These are phyloP conservation scores for Penstemon eatonii DNA, from an alignment of 257 asterid genomes.

Conservation along the genomic window DNA sequence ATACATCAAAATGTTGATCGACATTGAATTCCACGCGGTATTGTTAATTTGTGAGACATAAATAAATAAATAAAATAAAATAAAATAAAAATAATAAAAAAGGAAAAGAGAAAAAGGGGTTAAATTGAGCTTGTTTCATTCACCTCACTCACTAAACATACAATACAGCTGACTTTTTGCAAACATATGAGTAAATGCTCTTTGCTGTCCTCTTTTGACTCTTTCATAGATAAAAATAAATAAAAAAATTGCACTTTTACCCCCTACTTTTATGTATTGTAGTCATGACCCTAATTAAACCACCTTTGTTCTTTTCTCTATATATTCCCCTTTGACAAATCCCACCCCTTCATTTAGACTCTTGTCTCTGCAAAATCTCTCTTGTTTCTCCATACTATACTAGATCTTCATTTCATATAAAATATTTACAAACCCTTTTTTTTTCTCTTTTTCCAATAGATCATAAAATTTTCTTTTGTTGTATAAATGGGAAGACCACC, in stretches of 20 bases:
- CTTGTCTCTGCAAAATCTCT: slow-evolving; percentile 32
- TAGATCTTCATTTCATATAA: background rate
- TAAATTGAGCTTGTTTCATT: background rate
- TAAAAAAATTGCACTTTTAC: slow-evolving; percentile 6
- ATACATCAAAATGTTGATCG: slow-evolving; percentile 33
- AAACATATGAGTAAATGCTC: slow-evolving; percentile 62
- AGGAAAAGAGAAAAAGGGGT: background rate
- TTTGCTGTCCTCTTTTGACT: slow-evolving; percentile 69
- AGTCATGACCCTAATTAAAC: slow-evolving; percentile 42
- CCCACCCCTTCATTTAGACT: slow-evolving; percentile 37
- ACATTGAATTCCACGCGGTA: slow-evolving; percentile 62
- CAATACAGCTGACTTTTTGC: slow-evolving; percentile 47
- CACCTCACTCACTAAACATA: slow-evolving; percentile 1
- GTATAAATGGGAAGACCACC: slow-evolving; percentile 66
- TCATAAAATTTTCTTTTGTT: background rate
- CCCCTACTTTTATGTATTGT: slow-evolving; percentile 14
- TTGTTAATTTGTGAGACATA: slow-evolving; percentile 29
- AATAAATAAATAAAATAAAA: background rate
- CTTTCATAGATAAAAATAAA: slow-evolving; percentile 29
- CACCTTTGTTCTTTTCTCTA: slow-evolving; percentile 42
- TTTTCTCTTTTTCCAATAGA: background rate
- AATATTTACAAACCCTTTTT: background rate
- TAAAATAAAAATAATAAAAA: background rate
- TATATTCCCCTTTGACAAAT: slow-evolving; percentile 41
- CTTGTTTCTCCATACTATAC: background rate